phyloP scores from a whole-genome alignment of 331 rosid species.

The Pyracantha coccinea region DNA sequence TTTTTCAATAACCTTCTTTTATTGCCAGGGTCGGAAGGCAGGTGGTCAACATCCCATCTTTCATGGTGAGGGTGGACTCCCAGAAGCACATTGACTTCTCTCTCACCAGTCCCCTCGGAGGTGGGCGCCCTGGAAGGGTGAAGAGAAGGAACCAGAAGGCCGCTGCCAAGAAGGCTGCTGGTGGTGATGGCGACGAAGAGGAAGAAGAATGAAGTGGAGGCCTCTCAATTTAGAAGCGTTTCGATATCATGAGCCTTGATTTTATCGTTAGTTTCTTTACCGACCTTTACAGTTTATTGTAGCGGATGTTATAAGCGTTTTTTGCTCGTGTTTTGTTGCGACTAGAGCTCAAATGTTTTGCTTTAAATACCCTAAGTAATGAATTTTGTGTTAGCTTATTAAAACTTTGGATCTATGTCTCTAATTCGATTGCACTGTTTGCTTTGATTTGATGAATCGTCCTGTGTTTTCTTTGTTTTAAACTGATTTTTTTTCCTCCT shows the following conservation, averaged over 20 bases:
- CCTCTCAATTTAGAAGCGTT: background rate
- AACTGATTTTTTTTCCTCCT: no score
- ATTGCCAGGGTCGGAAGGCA: constrained; percentile 33
- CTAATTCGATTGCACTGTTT: background rate
- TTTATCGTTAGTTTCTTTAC: background rate
- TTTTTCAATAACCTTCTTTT: background rate
- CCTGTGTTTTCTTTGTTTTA: no score
- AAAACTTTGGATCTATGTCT: no score
- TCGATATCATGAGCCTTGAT: background rate
- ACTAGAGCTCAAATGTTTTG: background rate
- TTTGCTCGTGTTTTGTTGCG: background rate
- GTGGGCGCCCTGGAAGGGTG: constrained; percentile 32
- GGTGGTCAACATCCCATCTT: constrained; percentile 22
- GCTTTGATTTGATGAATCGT: background rate
- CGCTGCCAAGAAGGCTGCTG: constrained; percentile 31
- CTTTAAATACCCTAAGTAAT: background rate
- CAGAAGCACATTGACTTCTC: constrained; percentile 26
- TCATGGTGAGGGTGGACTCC: constrained; percentile 23
- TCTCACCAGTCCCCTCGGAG: constrained; percentile 22
- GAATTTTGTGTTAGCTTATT: background rate
- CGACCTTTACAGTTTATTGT: background rate
- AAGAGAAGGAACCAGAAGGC: constrained; percentile 38
- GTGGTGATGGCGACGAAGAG: constrained; percentile 33
- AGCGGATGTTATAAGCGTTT: constrained; percentile 6
- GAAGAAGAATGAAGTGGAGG: constrained; percentile 24